Base-by-base conservation (phyloP, 2,329 filamentous ascomycete genomes). In the Ceratocystis alfenasii region DNA sequence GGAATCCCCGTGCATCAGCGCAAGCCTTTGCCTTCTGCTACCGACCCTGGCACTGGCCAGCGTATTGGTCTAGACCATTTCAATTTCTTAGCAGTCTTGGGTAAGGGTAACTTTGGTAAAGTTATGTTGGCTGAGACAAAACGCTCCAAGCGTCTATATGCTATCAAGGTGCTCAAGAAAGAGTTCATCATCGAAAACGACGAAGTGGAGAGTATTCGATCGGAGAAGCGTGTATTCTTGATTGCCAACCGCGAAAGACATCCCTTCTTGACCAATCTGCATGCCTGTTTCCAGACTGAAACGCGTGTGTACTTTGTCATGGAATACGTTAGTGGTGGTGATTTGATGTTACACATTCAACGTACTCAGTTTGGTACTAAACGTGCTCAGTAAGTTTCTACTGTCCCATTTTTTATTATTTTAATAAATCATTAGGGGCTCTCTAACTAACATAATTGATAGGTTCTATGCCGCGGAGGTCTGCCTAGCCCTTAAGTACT, bases 111-210 rank as follows among this genome's bases (percentile, higher is more conserved):
- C 78, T 99, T 99, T 74, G 94, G 94, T 75, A 99, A 99, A 78
- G 94, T 99, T 77, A 99, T 99, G 94, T 80, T 99, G 75, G 94
- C 94, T 1, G 95, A 99, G 78, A 96, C 94, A 1, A 99, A 99
- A 80, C 86, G 86, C 65, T 86, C 89, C 8, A 90, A 92, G 76
- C 89, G 93, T 75, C 81, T 99, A 6, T 99, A 97, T 74, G 94
- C 94, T 66, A 99, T 99, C 76, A 99, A 99, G 78, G 94, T 99
- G 46, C 79, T 99, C 71, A 99, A 99, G 83, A 99, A 99, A 79
- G 94, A 99, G 75, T 99, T 99, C 75, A 99, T 99, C 74, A 99
- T 99, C 69, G 95, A 99, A 75, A 96, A 99, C 70, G 94, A 99
- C 73, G 94, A 99, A 78, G 94, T 99, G 6, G 94, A 99, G 76